Base-by-base conservation (phyloP, 2,329 filamentous ascomycete genomes). In the Tolypocladium tundrense region DNA sequence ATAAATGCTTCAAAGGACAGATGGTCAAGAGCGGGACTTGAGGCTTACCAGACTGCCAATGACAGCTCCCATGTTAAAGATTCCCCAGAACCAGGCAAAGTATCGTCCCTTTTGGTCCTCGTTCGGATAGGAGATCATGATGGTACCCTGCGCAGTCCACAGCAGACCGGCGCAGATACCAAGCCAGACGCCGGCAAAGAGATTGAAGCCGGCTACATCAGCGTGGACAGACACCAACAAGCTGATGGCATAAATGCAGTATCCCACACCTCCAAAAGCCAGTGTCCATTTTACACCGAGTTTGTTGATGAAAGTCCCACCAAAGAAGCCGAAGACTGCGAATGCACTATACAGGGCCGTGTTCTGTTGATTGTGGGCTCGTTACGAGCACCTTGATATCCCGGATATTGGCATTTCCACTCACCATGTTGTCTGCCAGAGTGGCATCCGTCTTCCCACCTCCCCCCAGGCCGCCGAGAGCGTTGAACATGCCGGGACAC, bases 21-120 rank as follows among this genome's bases (percentile, higher is more conserved):
- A 41, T 33, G 31, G 7, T 7, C 2, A 6, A 24, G 51, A 21
- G 11, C 69, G 75, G 65, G 19, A 4, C 3, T 2, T 19, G 21
- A 4, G 42, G n/a, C 43, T 45, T 68, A 79, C 75, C 66, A 87
- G 73, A 67, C 87, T 85, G 61, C 92, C 92, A 71, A 97, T 90
- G 60, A 96, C 91, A 66, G 86, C 91, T 65, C 92, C 92, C 59
- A 92, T 73, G 73, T 96, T 96, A 80, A 96, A 97, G 68, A 97
- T 95, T 70, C 91, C 86, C 92, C 92, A 96, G 75, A 96, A 96
- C 77, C 86, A 86, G 60, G 88, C 88, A 70, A 96, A 96, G 72
- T 91, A 96, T 60, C 87, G 86, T 50, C 92, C 92, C 79, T 96
- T 96, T 62, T 84, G 82, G 40, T 83, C 73, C 73, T 96, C 92